Evolutionary conservation across 768 basidiomycete genomes (phyloP), one percentile per base, ranked within the genome.

Genomic region (Coprinellus aureogranulatus): DNA sequence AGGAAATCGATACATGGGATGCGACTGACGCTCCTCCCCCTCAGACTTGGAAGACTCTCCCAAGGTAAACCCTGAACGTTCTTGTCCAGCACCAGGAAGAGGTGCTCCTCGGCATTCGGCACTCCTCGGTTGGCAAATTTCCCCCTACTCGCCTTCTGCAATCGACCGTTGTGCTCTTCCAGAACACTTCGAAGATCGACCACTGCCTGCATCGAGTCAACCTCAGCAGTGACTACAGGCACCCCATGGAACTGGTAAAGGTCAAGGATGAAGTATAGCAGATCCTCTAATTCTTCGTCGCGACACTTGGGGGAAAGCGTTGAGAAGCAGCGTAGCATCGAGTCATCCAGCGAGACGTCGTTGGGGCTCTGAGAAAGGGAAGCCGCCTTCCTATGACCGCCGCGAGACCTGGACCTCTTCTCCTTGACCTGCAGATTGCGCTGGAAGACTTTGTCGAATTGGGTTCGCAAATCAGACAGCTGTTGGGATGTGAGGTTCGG

Each of bases 231-330:
- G 0, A 93, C 92, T 25, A 98, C 84, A 0, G 89, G 87, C 2
- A 93, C 81, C 1, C 96, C 95, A 60, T 94, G 88, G 73, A 96
- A 91, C 67, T 96, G 94, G 68, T 96, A 96, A 0, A 97, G 78
- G 66, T 98, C 97, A 23, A 98, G 77, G 30, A 98, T 80, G 73
- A 96, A 98, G 68, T 94, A 98, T 2, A 92, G 83, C 31, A 98
- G 76, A 67, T 99, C 97, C 69, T 98, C 97, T 9, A 98, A 77
- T 67, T 99, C 97, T 67, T 99, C 96, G 64, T 96, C 91, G 30
- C 84, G 82, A 63, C 90, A 93, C 64, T 85, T 84, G 0, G 91
- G 85, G 2, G 90, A 86, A 2, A 99, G 74, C 0, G 86, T 86
- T 0, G 92, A 87, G 67, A 99, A 92, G 69, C 92, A 93, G 61